Conservation (phyloP, 1,284 basidiomycete species). For the Sanguinoderma infundibulare region DNA sequence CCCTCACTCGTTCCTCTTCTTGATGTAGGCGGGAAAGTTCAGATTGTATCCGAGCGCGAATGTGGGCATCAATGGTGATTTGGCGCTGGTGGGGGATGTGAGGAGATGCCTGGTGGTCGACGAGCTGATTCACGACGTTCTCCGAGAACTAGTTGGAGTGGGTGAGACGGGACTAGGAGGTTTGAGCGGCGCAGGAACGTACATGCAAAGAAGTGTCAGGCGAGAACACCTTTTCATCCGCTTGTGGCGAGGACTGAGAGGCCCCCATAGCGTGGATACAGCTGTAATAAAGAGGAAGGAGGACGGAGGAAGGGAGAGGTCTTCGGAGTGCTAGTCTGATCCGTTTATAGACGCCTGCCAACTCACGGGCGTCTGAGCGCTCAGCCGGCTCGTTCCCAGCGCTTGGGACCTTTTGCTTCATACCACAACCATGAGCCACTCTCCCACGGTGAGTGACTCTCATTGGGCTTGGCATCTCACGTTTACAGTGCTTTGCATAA, state of each 20-base stretch:
- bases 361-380: neutral
- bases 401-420: too few relatives aligned
- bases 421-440: too few relatives aligned
- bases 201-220: slow-evolving; percentile 71
- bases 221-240: slow-evolving; percentile 62
- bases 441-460: too few relatives aligned
- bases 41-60: slow-evolving; percentile 67
- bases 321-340: neutral
- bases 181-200: slow-evolving; percentile 22
- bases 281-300: neutral
- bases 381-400: too few relatives aligned
- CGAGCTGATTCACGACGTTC: slow-evolving; percentile 75
- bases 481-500: too few relatives aligned
- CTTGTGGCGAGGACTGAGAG: slow-evolving; percentile 61
- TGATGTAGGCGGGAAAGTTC: slow-evolving; percentile 65
- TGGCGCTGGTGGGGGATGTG: slow-evolving; percentile 68
- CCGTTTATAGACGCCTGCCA: neutral
- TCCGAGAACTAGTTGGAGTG: slow-evolving; percentile 63
- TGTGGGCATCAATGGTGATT: slow-evolving; percentile 68
- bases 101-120: slow-evolving; percentile 62
- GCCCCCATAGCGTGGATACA: slow-evolving; percentile 55
- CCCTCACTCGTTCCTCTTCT: slow-evolving; percentile 67
- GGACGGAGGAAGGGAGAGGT: neutral
- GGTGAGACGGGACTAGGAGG: slow-evolving; percentile 10
- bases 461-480: too few relatives aligned